These are phyloP conservation scores for Aspergillus ellipticus DNA, from an alignment of 495 filamentous ascomycete genomes.

Conservation along the genomic window DNA sequence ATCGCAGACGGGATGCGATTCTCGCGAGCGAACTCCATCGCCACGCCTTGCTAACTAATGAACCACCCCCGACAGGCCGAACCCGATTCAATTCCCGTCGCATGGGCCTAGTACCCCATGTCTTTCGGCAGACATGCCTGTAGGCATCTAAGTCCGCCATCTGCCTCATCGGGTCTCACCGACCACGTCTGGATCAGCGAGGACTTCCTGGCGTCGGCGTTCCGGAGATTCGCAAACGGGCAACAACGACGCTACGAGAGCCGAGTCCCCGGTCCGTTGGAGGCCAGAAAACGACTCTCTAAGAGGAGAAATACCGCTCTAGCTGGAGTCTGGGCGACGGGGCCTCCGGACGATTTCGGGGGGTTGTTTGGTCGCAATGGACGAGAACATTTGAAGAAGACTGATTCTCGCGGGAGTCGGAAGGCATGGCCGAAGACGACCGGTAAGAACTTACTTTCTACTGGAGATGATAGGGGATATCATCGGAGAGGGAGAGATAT, in stretches of 20 bases:
- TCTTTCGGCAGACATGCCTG: slow-evolving; percentile 45
- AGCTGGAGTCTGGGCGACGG: slow-evolving; percentile 29
- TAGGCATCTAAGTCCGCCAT: slow-evolving; percentile 34
- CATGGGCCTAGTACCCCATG: slow-evolving; percentile 30
- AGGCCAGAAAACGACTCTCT: slow-evolving; percentile 51
- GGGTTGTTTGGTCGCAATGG: slow-evolving; percentile 44
- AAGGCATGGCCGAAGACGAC: slow-evolving; percentile 20
- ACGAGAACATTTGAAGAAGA: slow-evolving; percentile 44
- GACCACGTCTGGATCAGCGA: slow-evolving; percentile 55
- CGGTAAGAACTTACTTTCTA: slow-evolving; percentile 16
- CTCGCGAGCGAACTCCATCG: neutral
- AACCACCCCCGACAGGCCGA: slow-evolving; percentile 8
- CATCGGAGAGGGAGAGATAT: too few species aligned
- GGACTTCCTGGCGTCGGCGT: slow-evolving; percentile 47
- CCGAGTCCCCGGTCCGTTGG: slow-evolving; percentile 55
- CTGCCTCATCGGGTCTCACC: slow-evolving; percentile 16
- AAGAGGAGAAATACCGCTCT: slow-evolving; percentile 49
- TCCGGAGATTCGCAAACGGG: slow-evolving; percentile 44
- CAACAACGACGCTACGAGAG: slow-evolving; percentile 47
- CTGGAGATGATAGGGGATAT: neutral
- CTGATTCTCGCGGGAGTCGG: slow-evolving; percentile 29
- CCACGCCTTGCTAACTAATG: slow-evolving; percentile 1
- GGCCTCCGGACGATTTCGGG: slow-evolving; percentile 33
- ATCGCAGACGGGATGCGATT: neutral
- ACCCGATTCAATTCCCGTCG: slow-evolving; percentile 24